Evolutionary conservation across 78 protist species (phyloP).

Genomic region (Dictyostelium intermedium): DNA sequence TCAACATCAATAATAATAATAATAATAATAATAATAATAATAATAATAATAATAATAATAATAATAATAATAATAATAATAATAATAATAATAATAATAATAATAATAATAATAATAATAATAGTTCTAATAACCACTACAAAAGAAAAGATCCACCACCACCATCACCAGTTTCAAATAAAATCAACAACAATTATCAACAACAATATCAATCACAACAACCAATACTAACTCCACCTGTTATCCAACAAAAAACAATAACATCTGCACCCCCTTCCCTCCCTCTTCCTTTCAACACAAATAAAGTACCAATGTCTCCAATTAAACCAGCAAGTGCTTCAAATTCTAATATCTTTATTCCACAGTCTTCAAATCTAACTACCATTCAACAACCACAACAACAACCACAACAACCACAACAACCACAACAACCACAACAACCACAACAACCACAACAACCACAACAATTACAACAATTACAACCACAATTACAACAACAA

Average conservation of each 20-base stretch:
- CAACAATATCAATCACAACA: neutral
- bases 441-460: neutral
- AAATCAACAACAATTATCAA: neutral
- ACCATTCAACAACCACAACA: neutral
- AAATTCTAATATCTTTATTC: conserved; percentile 7
- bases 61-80: neutral
- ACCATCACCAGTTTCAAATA: conserved; percentile 19
- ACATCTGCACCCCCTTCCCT: neutral
- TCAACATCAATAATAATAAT: neutral
- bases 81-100: neutral
- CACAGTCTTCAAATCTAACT: neutral
- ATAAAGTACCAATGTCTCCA: neutral
- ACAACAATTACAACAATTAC: neutral
- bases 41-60: neutral
- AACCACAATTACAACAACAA: neutral
- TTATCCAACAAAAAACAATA: neutral
- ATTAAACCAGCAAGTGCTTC: neutral
- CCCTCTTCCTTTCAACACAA: neutral
- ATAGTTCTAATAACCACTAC: no score
- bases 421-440: neutral
- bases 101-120: neutral
- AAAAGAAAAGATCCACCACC: conserved; percentile 62
- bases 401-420: neutral
- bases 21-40: no score
- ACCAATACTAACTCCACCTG: neutral